These are phyloP conservation scores for Saccharomycopsis hybrid DNA, from an alignment of 1,139 yeast genomes.

Conservation along the genomic window DNA sequence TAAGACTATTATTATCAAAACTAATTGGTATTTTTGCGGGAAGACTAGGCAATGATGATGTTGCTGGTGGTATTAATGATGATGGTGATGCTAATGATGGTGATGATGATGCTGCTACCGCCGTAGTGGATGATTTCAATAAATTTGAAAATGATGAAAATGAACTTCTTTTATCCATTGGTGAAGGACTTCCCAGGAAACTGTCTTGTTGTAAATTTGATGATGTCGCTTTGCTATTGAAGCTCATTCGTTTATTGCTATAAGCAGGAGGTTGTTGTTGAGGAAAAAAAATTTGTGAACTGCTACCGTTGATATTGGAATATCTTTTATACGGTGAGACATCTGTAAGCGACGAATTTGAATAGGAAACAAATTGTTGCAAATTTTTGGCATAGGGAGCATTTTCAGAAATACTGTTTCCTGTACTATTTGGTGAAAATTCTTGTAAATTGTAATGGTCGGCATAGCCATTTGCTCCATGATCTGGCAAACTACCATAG, in stretches of 20 bases:
- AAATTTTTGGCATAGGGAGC: slow-evolving; percentile 12
- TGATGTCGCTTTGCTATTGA: not conserved
- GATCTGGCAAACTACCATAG: too few species aligned
- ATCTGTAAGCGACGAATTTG: too few species aligned
- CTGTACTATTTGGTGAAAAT: not conserved
- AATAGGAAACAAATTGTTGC: slow-evolving; percentile 3
- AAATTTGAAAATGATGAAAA: slow-evolving; percentile 6
- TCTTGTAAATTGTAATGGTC: too few species aligned
- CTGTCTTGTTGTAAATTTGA: too few species aligned
- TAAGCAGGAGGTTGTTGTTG: slow-evolving; percentile 16
- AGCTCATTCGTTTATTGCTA: not conserved
- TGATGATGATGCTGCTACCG: too few species aligned
- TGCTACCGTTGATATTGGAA: not conserved
- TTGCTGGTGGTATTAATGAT: not conserved
- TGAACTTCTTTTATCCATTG: not conserved
- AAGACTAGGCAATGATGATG: not conserved
- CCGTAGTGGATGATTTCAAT: too few species aligned
- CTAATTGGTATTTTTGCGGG: not conserved
- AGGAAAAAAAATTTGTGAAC: slow-evolving; percentile 9
- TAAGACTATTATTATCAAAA: not conserved
- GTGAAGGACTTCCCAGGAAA: too few species aligned
- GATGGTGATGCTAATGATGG: too few species aligned
- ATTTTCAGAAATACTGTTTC: not conserved
- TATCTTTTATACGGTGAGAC: too few species aligned
- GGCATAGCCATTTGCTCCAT: too few species aligned